Percentiles rank a stretch among this genome's conserved stretches.
Conservation (phyloP, 257 asterid species). For the Solanum appendiculatum region DNA sequence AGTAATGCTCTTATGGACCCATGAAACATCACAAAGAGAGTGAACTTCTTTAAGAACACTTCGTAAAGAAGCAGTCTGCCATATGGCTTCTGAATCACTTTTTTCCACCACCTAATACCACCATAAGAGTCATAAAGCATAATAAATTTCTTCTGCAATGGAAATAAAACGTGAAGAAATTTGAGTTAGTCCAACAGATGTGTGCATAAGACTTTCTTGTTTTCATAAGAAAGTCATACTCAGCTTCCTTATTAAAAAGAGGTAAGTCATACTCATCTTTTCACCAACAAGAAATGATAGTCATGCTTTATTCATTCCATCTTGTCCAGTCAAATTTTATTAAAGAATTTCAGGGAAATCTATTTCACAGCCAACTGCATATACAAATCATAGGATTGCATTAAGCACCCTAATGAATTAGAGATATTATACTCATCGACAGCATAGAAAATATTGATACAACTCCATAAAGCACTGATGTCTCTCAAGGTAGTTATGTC, state of each 20-base stretch:
- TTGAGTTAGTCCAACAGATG: not conserved
- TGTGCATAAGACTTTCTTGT: not conserved
- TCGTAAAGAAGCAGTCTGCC: constrained; percentile 73
- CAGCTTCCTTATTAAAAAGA: not conserved
- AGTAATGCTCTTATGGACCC: constrained; percentile 71
- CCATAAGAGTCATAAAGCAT: not conserved
- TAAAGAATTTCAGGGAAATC: not conserved
- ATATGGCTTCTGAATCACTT: constrained; percentile 64
- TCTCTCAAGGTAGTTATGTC: not conserved
- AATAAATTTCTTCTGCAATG: not conserved
- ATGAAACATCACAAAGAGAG: constrained; percentile 87
- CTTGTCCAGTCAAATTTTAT: not conserved
- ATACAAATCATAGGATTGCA: not conserved
- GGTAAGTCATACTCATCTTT: not conserved
- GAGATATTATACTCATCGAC: not conserved
- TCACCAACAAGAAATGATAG: not conserved
- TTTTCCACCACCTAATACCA: constrained; percentile 66
- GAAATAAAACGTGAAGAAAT: not conserved
- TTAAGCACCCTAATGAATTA: not conserved
- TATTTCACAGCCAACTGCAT: not conserved
- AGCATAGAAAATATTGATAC: not conserved
- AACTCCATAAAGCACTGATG: not conserved
- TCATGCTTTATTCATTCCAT: not conserved
- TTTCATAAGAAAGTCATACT: not conserved
- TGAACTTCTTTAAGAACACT: constrained; percentile 76